Evolutionary conservation across 2,329 filamentous ascomycete species (phyloP).

Genomic region (Grosmannia huntii): DNA sequence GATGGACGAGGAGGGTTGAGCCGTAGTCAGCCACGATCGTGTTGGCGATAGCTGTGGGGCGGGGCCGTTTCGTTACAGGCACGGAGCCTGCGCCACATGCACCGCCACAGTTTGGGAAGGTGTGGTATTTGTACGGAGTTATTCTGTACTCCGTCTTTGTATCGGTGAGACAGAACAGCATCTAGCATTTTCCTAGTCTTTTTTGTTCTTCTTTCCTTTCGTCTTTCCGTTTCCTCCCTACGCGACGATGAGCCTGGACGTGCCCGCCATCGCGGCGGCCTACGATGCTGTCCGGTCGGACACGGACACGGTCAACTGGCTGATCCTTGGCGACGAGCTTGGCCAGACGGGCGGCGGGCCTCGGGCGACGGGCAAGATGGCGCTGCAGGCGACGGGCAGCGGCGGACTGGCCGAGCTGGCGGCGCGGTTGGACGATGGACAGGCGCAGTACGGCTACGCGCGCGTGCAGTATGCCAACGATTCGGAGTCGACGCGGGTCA

Average conservation of each 20-base stretch:
- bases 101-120: no score
- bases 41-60: no score
- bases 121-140: no score
- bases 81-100: no score
- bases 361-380: constrained; percentile 43
- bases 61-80: no score
- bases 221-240: not conserved
- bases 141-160: no score
- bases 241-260: constrained; percentile 41
- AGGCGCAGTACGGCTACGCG: constrained; percentile 55
- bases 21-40: no score
- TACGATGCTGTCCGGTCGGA: constrained; percentile 56
- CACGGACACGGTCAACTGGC: constrained; percentile 54
- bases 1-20: no score
- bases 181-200: not conserved
- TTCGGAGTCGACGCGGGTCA: constrained; percentile 53
- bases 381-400: constrained; percentile 42
- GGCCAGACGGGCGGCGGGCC: constrained; percentile 40
- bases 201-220: not conserved
- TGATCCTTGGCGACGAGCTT: constrained; percentile 49
- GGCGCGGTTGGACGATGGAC: constrained; percentile 39
- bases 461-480: constrained; percentile 60
- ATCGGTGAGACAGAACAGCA: no score
- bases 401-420: constrained; percentile 49
- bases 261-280: constrained; percentile 47